Evolutionary conservation across 139 green algal genomes (phyloP).

Genomic region (Chlorella sp.): DNA sequence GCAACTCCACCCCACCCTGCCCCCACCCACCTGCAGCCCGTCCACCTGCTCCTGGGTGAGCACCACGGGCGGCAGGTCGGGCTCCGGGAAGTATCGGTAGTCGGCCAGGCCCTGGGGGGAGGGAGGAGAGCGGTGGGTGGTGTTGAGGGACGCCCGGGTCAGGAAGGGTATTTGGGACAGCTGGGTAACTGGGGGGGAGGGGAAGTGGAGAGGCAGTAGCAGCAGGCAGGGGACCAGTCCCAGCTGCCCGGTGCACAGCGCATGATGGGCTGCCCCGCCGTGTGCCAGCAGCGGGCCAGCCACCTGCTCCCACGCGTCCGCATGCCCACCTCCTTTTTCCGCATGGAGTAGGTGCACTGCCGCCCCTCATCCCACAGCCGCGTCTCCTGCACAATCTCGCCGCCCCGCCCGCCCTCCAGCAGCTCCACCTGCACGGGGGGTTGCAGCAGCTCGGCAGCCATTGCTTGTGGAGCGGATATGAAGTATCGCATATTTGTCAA

Average conservation of each 20-base stretch:
- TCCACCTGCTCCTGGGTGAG: conserved; percentile 65
- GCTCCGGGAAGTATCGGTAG: conserved; percentile 99
- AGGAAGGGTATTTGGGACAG: no score
- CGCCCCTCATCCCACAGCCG: conserved; percentile 93
- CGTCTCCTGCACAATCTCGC: conserved; percentile 94
- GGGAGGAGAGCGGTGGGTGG: not conserved
- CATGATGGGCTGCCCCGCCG: no score
- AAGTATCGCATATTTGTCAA: no score
- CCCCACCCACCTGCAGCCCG: conserved; percentile 47
- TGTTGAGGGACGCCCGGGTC: no score
- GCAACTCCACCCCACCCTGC: no score
- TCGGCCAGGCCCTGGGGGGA: conserved; percentile 89
- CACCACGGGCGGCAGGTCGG: conserved; percentile 87
- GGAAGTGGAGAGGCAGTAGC: not conserved
- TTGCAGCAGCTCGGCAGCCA: not conserved
- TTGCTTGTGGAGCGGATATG: no score
- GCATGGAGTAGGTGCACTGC: conserved; percentile 83
- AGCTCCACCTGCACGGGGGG: conserved; percentile 65
- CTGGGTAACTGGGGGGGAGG: no score
- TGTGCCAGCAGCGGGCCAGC: no score
- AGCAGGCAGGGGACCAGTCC: not conserved
- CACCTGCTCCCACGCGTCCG: no score
- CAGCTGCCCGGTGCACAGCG: no score
- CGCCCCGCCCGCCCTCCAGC: conserved; percentile 61
- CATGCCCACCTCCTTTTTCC: conserved; percentile 75